These are phyloP conservation scores for Xylaria nigripes DNA, from an alignment of 495 filamentous ascomycete species.

Conservation along the genomic window DNA sequence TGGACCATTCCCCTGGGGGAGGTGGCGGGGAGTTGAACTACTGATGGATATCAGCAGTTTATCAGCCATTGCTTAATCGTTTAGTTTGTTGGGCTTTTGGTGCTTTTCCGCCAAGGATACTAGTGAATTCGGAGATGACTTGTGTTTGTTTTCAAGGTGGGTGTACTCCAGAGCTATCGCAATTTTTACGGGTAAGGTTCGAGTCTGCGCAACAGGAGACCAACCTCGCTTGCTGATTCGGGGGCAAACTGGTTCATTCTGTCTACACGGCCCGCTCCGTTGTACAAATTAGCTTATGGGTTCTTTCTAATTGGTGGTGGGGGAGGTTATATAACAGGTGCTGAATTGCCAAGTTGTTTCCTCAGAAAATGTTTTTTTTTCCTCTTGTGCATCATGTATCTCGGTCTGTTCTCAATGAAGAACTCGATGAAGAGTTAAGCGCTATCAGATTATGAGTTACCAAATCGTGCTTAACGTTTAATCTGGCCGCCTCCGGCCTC, in stretches of 20 bases:
- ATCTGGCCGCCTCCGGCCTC: too few species aligned
- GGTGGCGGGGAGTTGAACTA: constrained; percentile 57
- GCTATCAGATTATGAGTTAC: too few species aligned
- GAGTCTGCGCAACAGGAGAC: background rate
- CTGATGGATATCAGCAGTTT: constrained; percentile 18
- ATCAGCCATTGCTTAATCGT: background rate
- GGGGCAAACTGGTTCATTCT: background rate
- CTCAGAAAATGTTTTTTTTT: too few species aligned
- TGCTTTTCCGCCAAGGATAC: background rate
- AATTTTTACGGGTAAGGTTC: background rate
- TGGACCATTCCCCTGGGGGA: constrained; percentile 65
- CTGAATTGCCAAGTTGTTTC: background rate
- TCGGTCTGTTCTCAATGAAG: too few species aligned
- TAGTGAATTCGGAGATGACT: background rate
- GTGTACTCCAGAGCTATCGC: background rate
- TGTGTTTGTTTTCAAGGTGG: background rate
- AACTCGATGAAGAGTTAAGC: too few species aligned
- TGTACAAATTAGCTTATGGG: constrained; percentile 8
- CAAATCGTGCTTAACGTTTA: too few species aligned
- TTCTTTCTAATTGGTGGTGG: background rate
- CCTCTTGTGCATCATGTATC: too few species aligned
- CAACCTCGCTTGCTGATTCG: background rate
- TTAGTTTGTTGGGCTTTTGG: background rate
- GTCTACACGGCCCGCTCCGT: background rate
- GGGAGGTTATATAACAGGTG: background rate